These are phyloP conservation scores for Salvia splendens DNA, from an alignment of 257 asterid species.

Conservation along the genomic window DNA sequence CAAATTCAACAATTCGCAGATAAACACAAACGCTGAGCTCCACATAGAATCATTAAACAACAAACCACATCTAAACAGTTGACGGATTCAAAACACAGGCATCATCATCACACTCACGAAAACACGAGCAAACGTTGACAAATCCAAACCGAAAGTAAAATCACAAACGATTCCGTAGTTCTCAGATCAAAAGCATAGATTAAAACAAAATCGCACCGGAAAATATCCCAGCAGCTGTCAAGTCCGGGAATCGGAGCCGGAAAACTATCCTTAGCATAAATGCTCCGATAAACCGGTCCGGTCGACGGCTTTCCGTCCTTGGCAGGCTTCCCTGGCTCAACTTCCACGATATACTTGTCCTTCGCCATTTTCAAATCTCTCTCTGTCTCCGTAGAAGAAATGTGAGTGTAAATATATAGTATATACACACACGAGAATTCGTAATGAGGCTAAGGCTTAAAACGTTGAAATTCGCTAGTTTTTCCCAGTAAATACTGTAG, in stretches of 20 bases:
- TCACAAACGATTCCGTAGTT: slow-evolving; percentile 16
- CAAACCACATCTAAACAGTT: neutral
- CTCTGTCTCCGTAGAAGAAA: slow-evolving; percentile 9
- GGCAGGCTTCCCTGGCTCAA: slow-evolving; percentile 79
- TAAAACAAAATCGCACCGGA: slow-evolving; percentile 61
- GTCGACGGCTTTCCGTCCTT: slow-evolving; percentile 72
- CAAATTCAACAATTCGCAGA: slow-evolving; percentile 20
- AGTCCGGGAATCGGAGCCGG: slow-evolving; percentile 72
- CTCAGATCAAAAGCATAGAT: slow-evolving; percentile 3
- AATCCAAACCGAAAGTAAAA: neutral
- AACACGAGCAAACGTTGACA: neutral
- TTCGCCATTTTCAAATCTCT: slow-evolving; percentile 46
- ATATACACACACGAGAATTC: neutral
- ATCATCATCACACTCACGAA: slow-evolving; percentile 10
- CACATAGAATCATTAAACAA: slow-evolving; percentile 5
- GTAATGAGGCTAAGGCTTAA: no score
- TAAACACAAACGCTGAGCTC: slow-evolving; percentile 29
- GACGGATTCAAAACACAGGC: slow-evolving; percentile 27
- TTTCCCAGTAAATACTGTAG: no score
- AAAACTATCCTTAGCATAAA: slow-evolving; percentile 77
- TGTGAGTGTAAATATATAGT: neutral
- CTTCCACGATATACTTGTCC: slow-evolving; percentile 51
- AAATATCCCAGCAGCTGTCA: slow-evolving; percentile 91
- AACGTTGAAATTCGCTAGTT: no score
- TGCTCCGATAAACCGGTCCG: slow-evolving; percentile 84